Percentiles rank a stretch among this genome's conserved stretches.
Evolutionary conservation across 768 basidiomycete species (phyloP).

Genomic region (Podaxis sp.): DNA sequence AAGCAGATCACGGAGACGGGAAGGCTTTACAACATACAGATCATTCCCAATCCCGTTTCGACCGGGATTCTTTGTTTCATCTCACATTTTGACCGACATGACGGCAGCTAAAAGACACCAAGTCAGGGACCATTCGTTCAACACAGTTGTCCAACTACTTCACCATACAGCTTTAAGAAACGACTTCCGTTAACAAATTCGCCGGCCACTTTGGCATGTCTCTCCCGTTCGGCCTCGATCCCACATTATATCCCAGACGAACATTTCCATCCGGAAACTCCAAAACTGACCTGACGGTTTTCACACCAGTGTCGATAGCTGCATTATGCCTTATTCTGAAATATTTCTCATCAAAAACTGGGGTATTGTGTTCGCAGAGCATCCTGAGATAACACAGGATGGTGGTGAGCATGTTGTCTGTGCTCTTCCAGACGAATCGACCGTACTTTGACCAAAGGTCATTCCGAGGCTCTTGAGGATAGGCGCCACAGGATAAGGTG

Average conservation of each 20-base stretch:
- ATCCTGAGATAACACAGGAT: conserved; percentile 15
- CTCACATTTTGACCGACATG: too few species aligned
- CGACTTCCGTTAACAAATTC: conserved; percentile 21
- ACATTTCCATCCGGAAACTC: conserved; percentile 20
- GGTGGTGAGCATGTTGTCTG: conserved; percentile 23
- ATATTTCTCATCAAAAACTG: conserved; percentile 19
- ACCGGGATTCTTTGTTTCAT: too few species aligned
- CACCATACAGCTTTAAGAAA: background rate
- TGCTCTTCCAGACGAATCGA: conserved; percentile 18
- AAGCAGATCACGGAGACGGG: too few species aligned
- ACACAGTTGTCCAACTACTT: too few species aligned
- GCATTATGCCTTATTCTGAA: conserved; percentile 22
- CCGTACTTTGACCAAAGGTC: conserved; percentile 20
- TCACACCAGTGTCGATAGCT: conserved; percentile 18
- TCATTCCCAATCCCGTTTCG: too few species aligned
- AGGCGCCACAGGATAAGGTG: conserved; percentile 19
- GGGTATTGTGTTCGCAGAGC: conserved; percentile 16
- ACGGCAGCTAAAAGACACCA: too few species aligned
- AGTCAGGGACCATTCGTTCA: too few species aligned
- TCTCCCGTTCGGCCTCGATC: conserved; percentile 23
- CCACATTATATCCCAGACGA: conserved; percentile 21
- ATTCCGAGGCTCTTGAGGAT: conserved; percentile 24
- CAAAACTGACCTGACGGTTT: conserved; percentile 23
- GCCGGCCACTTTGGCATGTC: conserved; percentile 24
- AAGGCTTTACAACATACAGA: too few species aligned